Conservation (phyloP, 257 asterid genomes). For the Gynochthodes officinalis region DNA sequence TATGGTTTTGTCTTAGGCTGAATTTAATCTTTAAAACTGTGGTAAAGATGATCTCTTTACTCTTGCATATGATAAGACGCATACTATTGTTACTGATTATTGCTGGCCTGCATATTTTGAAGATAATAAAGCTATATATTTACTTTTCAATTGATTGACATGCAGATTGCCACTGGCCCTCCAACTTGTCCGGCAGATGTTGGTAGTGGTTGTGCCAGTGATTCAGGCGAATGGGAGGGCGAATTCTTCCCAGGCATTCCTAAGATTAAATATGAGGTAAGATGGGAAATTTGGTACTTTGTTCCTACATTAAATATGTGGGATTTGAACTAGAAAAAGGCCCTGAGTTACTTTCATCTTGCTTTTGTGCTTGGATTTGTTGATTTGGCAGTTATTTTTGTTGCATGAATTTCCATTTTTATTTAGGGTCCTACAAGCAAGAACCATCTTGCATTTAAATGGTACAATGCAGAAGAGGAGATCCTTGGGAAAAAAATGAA, state of each 20-base stretch:
- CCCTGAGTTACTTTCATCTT: background rate
- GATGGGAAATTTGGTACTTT: background rate
- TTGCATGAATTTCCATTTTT: background rate
- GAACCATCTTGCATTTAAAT: constrained; percentile 79
- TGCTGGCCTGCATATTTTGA: background rate
- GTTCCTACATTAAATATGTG: background rate
- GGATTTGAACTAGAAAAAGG: background rate
- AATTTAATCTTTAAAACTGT: constrained; percentile 34
- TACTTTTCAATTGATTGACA: constrained; percentile 9
- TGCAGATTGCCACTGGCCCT: constrained; percentile 62
- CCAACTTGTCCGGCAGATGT: constrained; percentile 84
- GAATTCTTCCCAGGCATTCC: constrained; percentile 84
- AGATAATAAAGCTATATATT: background rate
- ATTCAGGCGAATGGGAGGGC: constrained; percentile 71
- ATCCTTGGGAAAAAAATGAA: constrained; percentile 94
- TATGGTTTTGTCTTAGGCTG: constrained; percentile 29
- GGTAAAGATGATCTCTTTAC: constrained; percentile 36
- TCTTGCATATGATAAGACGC: constrained; percentile 16
- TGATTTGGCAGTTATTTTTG: background rate
- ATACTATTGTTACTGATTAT: no score
- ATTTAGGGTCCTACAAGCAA: constrained; percentile 83
- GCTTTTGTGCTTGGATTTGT: background rate
- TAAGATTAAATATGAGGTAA: constrained; percentile 83
- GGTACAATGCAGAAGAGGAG: constrained; percentile 92
- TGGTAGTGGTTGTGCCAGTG: constrained; percentile 37